Evolutionary conservation across 306 rosid species (phyloP).

Genomic region (Vigna trinervia): DNA sequence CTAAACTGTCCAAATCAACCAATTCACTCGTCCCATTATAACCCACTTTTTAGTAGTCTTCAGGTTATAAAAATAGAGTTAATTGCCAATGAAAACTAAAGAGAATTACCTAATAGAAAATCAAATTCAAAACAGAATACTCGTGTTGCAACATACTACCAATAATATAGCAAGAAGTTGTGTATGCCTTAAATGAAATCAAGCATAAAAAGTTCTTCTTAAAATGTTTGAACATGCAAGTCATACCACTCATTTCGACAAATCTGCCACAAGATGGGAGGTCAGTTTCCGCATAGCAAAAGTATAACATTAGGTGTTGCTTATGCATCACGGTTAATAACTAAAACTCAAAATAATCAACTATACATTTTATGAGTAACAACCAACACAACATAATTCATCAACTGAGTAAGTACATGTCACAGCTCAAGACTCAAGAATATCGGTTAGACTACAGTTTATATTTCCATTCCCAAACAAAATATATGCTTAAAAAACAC

Average conservation of each 20-base stretch:
- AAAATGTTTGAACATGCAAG: constrained; percentile 14
- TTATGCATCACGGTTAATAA: not conserved
- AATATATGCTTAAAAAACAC: constrained; percentile 3
- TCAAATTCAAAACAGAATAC: constrained; percentile 22
- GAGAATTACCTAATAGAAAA: not conserved
- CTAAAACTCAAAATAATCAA: constrained; percentile 10
- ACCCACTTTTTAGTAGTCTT: not conserved
- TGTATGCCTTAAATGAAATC: constrained; percentile 5
- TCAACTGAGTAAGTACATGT: not conserved
- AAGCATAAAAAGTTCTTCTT: constrained; percentile 8
- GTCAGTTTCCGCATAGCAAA: not conserved
- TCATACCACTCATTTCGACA: not conserved
- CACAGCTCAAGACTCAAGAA: constrained; percentile 25
- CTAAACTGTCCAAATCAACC: not conserved
- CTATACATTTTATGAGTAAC: not conserved
- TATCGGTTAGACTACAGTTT: not conserved
- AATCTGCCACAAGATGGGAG: constrained; percentile 1
- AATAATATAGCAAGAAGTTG: not conserved
- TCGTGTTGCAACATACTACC: constrained; percentile 13
- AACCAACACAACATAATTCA: not conserved
- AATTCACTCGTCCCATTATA: not conserved
- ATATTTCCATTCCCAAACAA: constrained; percentile 5
- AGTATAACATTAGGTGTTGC: not conserved
- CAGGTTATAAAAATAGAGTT: not conserved
- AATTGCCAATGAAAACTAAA: not conserved